Percentiles rank a stretch among this genome's conserved stretches.
Conservation (phyloP, 192 early-diverging fungal genomes). For the Dimargaris cristalligena region DNA sequence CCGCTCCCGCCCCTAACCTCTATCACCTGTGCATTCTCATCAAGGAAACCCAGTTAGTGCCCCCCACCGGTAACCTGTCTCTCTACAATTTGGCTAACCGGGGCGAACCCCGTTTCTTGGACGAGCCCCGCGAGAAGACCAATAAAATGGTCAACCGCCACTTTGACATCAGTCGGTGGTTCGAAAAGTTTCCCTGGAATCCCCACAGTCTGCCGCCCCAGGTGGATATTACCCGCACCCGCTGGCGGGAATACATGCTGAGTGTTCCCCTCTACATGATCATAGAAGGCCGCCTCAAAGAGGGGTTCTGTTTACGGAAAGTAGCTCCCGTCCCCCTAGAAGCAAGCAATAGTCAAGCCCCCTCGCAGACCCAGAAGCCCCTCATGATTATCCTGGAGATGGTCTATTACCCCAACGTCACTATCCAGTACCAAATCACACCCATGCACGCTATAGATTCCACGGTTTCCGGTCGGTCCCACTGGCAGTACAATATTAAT, state of each 20-base stretch:
- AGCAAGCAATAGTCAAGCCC: slow-evolving; percentile 14
- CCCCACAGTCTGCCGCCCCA: slow-evolving; percentile 36
- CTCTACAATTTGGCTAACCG: slow-evolving; percentile 17
- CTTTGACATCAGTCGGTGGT: slow-evolving; percentile 14
- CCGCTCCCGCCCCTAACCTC: slow-evolving; percentile 16
- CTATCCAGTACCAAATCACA: slow-evolving; percentile 52
- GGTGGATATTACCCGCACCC: slow-evolving; percentile 37
- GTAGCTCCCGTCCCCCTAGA: slow-evolving; percentile 29
- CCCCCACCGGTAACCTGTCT: slow-evolving; percentile 16
- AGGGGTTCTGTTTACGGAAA: slow-evolving; percentile 48
- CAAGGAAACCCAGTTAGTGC: slow-evolving; percentile 24
- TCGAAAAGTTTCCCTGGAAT: slow-evolving; percentile 51
- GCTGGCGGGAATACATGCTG: slow-evolving; percentile 47
- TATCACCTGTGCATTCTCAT: slow-evolving; percentile 29
- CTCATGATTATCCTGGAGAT: slow-evolving; percentile 46
- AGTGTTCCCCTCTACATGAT: slow-evolving; percentile 38
- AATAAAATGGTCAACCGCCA: slow-evolving; percentile 17
- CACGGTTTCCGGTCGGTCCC: neutral
- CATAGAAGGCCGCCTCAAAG: slow-evolving; percentile 43
- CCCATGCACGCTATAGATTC: neutral
- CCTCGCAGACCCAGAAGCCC: slow-evolving; percentile 30
- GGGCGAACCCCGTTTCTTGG: slow-evolving; percentile 23
- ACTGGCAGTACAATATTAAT: slow-evolving; percentile 6
- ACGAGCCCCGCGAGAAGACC: slow-evolving; percentile 28
- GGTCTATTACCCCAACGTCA: slow-evolving; percentile 59